Evolutionary conservation across 176 grass and related monocot genomes (phyloP), one percentile per base, ranked within the genome.

Genomic region (bread wheat (Triticum aestivum)): DNA sequence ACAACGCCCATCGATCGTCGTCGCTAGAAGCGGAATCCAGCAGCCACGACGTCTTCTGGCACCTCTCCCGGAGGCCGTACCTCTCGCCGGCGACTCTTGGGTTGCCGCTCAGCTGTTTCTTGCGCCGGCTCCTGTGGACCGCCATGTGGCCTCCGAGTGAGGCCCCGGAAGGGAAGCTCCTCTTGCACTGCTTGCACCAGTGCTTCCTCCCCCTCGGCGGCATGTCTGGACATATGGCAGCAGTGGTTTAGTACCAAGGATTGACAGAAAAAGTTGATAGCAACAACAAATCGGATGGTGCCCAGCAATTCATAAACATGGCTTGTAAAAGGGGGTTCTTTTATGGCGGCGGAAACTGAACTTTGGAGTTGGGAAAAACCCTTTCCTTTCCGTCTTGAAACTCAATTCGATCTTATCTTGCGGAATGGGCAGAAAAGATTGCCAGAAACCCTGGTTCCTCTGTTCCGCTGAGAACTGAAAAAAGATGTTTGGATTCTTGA

Each of bases 131-230:
- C 15, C 37, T n/a, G 83, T 89, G 78, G 49, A 86, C 11, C 23
- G 13, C 65, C 83, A 89, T 89, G 71, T 89, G 88, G 38, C 88
- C 88, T 73, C 84, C 84, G 3, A 90, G 84, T 3, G 89, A 90
- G 6, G 0, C 7, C n/a, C 18, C 33, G 1, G 89, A 86, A 73
- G 89, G 84, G 79, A 90, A 90, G 84, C 73, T 83, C 80, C 83
- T 90, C 54, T 42, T 73, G 84, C 89, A 87, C 12, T 73, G 18
- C 79, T 79, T 90, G 84, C 89, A 90, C 39, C 79, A 79, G 73
- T 83, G 54, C 73, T 86, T 83, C 84, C 3, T 78, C 9, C 24
- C 84, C 34, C 18, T 41, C 13, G 54, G 73, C 24, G 89, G 34
- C 89, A 86, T 90, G 24, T 26, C 88, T 90, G 77, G 45, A 70